phyloP scores from a whole-genome alignment of 192 early-diverging fungal species.

The Entomortierella chlamydospora region DNA sequence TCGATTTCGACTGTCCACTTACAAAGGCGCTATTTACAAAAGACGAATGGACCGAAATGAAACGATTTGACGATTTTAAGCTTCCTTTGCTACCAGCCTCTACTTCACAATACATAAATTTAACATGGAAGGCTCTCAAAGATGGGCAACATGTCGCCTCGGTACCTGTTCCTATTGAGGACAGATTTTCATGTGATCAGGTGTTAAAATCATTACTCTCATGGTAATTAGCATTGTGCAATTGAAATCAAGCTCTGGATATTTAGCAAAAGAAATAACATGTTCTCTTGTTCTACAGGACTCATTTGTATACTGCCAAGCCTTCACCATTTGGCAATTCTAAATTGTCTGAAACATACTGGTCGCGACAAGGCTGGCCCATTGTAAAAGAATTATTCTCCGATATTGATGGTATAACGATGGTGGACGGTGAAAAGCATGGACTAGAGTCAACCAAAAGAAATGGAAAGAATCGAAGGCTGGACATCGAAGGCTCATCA shows the following conservation, averaged over 20 bases:
- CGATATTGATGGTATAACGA: constrained; percentile 39
- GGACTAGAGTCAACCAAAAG: constrained; percentile 36
- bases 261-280: constrained; percentile 1
- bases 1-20: neutral
- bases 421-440: constrained; percentile 46
- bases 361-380: constrained; percentile 41
- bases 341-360: constrained; percentile 42
- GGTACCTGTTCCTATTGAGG: constrained; percentile 30
- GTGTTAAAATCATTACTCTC: constrained; percentile 28
- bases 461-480: constrained; percentile 12
- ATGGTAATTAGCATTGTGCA: constrained; percentile 13
- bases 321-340: constrained; percentile 44
- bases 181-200: constrained; percentile 42
- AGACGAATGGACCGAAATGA: constrained; percentile 41
- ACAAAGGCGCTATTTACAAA: constrained; percentile 29
- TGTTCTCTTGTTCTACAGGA: constrained; percentile 6
- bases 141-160: constrained; percentile 32
- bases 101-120: constrained; percentile 16
- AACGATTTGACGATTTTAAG: constrained; percentile 25
- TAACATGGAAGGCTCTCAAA: constrained; percentile 30
- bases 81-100: constrained; percentile 23
- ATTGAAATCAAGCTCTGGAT: no score
- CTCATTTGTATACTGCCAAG: constrained; percentile 38
- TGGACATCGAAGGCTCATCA: constrained; percentile 17
- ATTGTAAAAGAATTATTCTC: constrained; percentile 37